These are phyloP conservation scores for Volvariella volvacea DNA, from an alignment of 1,284 basidiomycete species.

Conservation along the genomic window DNA sequence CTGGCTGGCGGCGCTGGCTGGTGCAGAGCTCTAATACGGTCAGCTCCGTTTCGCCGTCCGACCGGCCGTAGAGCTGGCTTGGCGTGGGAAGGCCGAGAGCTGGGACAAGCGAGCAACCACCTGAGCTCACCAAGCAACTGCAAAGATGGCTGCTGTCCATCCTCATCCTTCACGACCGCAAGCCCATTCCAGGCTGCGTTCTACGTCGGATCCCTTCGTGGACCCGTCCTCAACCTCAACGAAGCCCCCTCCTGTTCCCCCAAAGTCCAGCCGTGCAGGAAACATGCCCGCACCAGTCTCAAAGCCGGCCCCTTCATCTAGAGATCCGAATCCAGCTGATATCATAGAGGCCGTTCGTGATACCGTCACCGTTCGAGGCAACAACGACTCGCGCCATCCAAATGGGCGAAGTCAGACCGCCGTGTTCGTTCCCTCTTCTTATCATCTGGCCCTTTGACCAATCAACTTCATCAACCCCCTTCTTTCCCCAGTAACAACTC, in stretches of 20 bases:
- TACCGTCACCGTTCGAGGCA: slow-evolving; percentile 48
- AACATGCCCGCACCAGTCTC: slow-evolving; percentile 19
- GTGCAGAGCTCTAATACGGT: too few species aligned
- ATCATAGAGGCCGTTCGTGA: slow-evolving; percentile 61
- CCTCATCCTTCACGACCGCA: slow-evolving; percentile 13
- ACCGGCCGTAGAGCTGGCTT: slow-evolving; percentile 1
- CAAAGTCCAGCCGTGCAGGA: slow-evolving; percentile 23
- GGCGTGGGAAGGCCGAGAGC: slow-evolving; percentile 13
- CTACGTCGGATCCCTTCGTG: slow-evolving; percentile 55
- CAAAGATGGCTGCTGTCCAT: slow-evolving; percentile 23
- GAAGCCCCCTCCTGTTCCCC: slow-evolving; percentile 29
- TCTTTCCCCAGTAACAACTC: slow-evolving; percentile 16
- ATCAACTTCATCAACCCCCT: slow-evolving; percentile 8
- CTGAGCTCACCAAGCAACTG: slow-evolving; percentile 1
- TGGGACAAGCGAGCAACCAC: slow-evolving; percentile 2
- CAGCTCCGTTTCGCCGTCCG: too few species aligned
- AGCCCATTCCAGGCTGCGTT: slow-evolving; percentile 34
- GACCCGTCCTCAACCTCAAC: slow-evolving; percentile 20
- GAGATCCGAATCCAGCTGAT: slow-evolving; percentile 21
- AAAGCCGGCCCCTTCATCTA: slow-evolving; percentile 12
- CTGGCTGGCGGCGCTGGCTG: too few species aligned
- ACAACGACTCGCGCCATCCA: slow-evolving; percentile 30
- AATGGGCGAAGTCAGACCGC: slow-evolving; percentile 30
- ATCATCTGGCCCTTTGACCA: slow-evolving; percentile 9
- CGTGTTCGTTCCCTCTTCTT: slow-evolving; percentile 17